Percentiles rank a stretch among this genome's conserved stretches.
These are phyloP conservation scores for Cordyceps fumosorosea DNA, from an alignment of 2,329 filamentous ascomycete genomes.

Conservation along the genomic window DNA sequence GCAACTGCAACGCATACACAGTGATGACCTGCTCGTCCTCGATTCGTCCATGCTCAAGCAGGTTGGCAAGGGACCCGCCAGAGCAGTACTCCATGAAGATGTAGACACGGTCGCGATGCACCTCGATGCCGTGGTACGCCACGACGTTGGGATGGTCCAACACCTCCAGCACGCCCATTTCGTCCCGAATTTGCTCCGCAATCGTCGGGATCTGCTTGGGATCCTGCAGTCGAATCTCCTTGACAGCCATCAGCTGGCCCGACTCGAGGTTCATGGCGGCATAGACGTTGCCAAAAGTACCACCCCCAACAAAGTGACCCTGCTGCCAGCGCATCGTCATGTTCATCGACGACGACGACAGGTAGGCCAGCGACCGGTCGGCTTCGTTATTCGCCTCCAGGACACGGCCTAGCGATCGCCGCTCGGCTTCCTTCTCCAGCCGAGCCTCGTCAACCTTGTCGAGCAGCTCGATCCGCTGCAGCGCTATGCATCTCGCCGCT, in stretches of 20 bases:
- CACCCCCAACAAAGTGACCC: slow-evolving; percentile 94
- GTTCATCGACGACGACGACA: slow-evolving; percentile 91
- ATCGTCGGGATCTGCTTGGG: slow-evolving; percentile 93
- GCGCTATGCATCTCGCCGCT: slow-evolving; percentile 65
- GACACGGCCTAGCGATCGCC: slow-evolving; percentile 82
- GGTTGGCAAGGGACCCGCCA: slow-evolving; percentile 79
- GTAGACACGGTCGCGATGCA: slow-evolving; percentile 98
- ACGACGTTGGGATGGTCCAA: slow-evolving; percentile 97
- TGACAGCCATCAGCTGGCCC: slow-evolving; percentile 95
- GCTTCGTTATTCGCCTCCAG: slow-evolving; percentile 93
- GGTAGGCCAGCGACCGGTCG: slow-evolving; percentile 85
- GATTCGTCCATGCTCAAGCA: slow-evolving; percentile 92
- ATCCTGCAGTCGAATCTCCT: slow-evolving; percentile 95
- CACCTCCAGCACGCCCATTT: slow-evolving; percentile 94
- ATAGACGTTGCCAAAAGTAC: slow-evolving; percentile 96
- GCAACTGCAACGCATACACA: slow-evolving; percentile 89
- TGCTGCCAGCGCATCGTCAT: slow-evolving; percentile 97
- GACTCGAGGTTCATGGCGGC: slow-evolving; percentile 96
- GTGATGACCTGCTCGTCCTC: slow-evolving; percentile 97
- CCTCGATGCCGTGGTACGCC: slow-evolving; percentile 95
- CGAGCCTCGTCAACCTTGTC: slow-evolving; percentile 70
- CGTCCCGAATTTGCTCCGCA: slow-evolving; percentile 87
- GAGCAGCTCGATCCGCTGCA: slow-evolving; percentile 68
- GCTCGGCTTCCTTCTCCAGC: slow-evolving; percentile 73
- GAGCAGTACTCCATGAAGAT: slow-evolving; percentile 99